Base-by-base conservation (phyloP, 2,329 filamentous ascomycete genomes). In the Fusarium austroafricanum region DNA sequence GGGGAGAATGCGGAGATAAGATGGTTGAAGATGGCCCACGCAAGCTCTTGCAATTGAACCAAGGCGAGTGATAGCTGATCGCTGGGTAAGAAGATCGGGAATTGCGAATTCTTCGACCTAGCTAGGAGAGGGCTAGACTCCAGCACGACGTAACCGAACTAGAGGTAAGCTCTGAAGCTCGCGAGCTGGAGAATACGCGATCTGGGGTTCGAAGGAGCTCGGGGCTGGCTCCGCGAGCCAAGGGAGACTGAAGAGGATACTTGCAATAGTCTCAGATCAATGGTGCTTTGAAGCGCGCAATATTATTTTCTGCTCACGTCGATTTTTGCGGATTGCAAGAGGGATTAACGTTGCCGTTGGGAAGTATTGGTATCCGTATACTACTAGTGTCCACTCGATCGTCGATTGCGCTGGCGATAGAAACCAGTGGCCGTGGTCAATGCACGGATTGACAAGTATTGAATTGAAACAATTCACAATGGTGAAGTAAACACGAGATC, bases 1-100 rank as follows among this genome's bases (percentile, higher is more conserved):
- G 56, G 61, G 66, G 66, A 55, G 44, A 33, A 63, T 58, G 56
- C 62, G 55, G 61, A 66, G 61, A 49, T 44, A 47, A 53, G 23
- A 44, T 43, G 52, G 31, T 33, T 58, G 33, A 21, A 47, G 43
- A 43, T 55, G 58, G 61, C 37, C 49, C 49, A 43, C 39, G 47
- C 31, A 44, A 70, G 61, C 52, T 59, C 52, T 67, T 26, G 47
- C 38, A 63, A 55, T 55, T 28, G 35, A 23, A 42, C 58, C 37
- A 15, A 64, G 33, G 20, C 23, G 20, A 58, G 45, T 38, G n/a
- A 47, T 35, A 28, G 20, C 12, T 42, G 20, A 29, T 49, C 37
- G 42, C 31, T 52, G 18, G 40, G 21, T 54, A 46, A 33, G 21
- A 35, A 62, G 37, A 33, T 29, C 33, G 39, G 33, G 42, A 46